A percentile compares a stretch with the other conserved stretches of the same genome.
phyloP scores from a whole-genome alignment of 257 asterid species.

The Primulina huaijiensis region DNA sequence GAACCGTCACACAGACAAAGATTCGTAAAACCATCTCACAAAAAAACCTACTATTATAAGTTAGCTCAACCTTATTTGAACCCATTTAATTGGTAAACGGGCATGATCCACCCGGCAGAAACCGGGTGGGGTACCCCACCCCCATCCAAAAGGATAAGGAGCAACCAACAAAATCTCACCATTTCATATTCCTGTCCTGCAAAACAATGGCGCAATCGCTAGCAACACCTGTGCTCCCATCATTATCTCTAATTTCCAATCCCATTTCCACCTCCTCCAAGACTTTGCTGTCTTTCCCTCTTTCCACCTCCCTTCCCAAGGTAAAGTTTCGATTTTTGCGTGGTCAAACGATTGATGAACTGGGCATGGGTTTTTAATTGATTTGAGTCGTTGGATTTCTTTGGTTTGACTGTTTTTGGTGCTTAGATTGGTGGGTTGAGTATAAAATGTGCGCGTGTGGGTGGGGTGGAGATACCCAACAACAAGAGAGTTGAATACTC shows the following conservation, averaged over 20 bases:
- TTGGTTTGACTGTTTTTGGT: conserved; percentile 2
- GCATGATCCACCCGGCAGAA: too few relatives aligned
- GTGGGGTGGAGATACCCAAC: conserved; percentile 97
- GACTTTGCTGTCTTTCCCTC: conserved; percentile 43
- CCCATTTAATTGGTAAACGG: too few relatives aligned
- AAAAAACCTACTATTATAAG: too few relatives aligned
- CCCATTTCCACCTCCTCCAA: conserved; percentile 35
- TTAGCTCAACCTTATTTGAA: too few relatives aligned
- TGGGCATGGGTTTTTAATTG: neutral
- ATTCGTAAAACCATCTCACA: too few relatives aligned
- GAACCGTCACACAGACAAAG: too few relatives aligned
- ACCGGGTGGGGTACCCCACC: neutral
- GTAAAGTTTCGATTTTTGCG: conserved; percentile 29
- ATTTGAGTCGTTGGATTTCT: neutral
- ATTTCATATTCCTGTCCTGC: neutral
- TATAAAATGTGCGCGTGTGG: conserved; percentile 91
- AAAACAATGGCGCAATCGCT: conserved; percentile 59
- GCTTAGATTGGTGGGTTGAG: conserved; percentile 68
- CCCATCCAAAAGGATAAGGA: neutral
- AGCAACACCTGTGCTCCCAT: conserved; percentile 72
- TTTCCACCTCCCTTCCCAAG: conserved; percentile 45
- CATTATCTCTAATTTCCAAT: conserved; percentile 60
- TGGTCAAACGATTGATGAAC: neutral
- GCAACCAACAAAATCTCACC: neutral
- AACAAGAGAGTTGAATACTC: conserved; percentile 88